These are phyloP conservation scores for Ascochyta fabae DNA, from an alignment of 2,329 filamentous ascomycete species.

Conservation along the genomic window DNA sequence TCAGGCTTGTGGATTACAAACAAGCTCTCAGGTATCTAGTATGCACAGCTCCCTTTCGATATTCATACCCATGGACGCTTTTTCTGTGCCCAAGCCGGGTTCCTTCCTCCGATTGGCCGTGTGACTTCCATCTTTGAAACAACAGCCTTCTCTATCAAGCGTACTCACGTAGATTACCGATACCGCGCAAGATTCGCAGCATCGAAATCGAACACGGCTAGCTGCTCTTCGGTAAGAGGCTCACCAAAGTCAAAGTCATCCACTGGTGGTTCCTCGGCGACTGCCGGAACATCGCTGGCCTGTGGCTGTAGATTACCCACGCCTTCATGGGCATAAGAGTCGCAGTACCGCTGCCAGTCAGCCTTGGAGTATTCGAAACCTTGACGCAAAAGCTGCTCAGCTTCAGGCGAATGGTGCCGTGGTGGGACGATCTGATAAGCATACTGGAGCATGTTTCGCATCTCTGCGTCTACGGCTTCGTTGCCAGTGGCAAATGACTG, in stretches of 20 bases:
- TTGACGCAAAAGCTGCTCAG: background rate
- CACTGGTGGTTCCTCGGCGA: background rate
- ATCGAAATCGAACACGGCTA: background rate
- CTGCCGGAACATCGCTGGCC: background rate
- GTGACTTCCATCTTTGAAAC: background rate
- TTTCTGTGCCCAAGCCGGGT: background rate
- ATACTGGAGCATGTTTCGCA: background rate
- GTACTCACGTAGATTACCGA: background rate
- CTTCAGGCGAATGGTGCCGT: background rate
- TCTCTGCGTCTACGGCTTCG: background rate
- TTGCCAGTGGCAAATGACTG: background rate
- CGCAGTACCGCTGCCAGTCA: constrained; percentile 2
- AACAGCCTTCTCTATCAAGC: background rate
- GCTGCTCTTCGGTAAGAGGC: background rate
- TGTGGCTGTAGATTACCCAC: background rate
- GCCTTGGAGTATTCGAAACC: background rate
- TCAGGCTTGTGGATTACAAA: too few species aligned
- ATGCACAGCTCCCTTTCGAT: too few species aligned
- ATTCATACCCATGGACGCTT: background rate
- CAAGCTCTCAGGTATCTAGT: too few species aligned
- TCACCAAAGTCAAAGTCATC: background rate
- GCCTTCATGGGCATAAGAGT: background rate
- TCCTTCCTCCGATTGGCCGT: background rate
- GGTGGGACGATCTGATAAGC: background rate
- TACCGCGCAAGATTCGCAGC: too few species aligned